Evolutionary conservation across 2,329 filamentous ascomycete species (phyloP), one percentile per base, ranked within the genome.

Genomic region (Hortaea sp.): DNA sequence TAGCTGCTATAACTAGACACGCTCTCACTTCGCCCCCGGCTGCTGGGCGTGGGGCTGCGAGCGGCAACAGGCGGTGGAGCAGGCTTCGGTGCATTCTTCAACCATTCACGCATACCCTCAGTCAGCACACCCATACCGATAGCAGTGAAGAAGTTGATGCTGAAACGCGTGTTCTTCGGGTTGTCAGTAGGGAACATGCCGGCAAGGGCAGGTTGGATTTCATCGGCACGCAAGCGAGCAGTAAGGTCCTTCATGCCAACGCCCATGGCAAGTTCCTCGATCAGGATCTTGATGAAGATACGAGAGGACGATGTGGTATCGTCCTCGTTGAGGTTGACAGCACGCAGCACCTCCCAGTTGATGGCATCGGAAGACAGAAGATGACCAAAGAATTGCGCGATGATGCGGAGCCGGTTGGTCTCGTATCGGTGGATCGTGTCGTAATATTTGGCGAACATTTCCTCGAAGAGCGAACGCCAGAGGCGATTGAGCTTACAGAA

Each of bases 121-220:
- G 92, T 98, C 51, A 98, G 76, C 27, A 79, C 81, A 63, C 92
- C 92, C 85, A 98, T 94, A 48, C 89, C 88, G 59, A 98, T 94
- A 59, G 88, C 92, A 7, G 92, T 98, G 66, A 98, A 97, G 75
- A 95, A 98, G 69, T 98, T 98, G 81, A 98, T 95, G 43, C 89
- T 87, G 73, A 98, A 98, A 45, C 90, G 82, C 35, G 89, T 88
- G 67, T 95, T 92, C 62, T 86, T 82, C 27, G 88, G 80, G 59
- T 88, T 87, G 64, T 97, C 89, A 50, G 74, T 83, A 0, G 92
- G 92, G 74, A 98, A 97, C 39, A 98, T 71, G 29, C 90, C 90
- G 35, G 83, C 79, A 49, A 95, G 79, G 63, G 79, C 85, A 42
- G 88, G 80, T 50, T 83, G 81, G 35, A 97, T 73, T 42, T 80